Base-by-base conservation (phyloP, 2,329 filamentous ascomycete species). In the Stagonosporopsis chrysanthemi region DNA sequence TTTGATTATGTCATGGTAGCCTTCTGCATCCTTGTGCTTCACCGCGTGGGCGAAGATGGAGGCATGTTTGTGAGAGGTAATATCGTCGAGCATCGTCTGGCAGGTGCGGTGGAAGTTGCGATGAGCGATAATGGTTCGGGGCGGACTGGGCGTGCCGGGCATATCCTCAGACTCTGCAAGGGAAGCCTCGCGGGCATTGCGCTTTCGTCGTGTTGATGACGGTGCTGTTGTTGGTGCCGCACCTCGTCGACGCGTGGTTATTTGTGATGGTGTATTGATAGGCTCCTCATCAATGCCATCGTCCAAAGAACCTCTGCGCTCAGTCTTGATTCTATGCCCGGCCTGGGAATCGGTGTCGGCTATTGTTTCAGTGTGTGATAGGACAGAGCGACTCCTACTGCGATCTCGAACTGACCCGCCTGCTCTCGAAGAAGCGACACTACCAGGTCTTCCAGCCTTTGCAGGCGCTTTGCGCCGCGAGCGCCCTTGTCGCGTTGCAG, bases 1-100 rank as follows among this genome's bases (percentile, higher is more conserved):
- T 58, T 79, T 78, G 66, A 84, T 80, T 53, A 84, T 82, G 44
- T 82, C 79, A 58, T 77, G 77, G 65, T 84, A 84, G 15, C 82
- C 81, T 52, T 80, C 79, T 9, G 80, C 82, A 50, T 83, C 79
- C 52, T 79, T 81, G 19, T 81, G 78, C 28, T 78, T 78, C 12
- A 84, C 80, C 1, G 81, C 79, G 1, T 75, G 75, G 11, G 77
- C 77, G 66, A 84, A 84, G n/a, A 80, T 78, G 0, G 78, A 78
- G 11, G 80, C 82, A 57, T 83, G 79, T 64, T 83, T 83, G 70
- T 84, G 81, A 14, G 78, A 79, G 4, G 70, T 69, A 50, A 84
- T 81, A 55, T 83, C 81, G 60, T 83, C 79, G 75, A 84, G 81
- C 47, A 84, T 76, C 1, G 81, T 77, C 14, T 75, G 69, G 11